Evolutionary conservation across 176 grass and related monocot species (phyloP).

Genomic region (Phoenix roebelenii): DNA sequence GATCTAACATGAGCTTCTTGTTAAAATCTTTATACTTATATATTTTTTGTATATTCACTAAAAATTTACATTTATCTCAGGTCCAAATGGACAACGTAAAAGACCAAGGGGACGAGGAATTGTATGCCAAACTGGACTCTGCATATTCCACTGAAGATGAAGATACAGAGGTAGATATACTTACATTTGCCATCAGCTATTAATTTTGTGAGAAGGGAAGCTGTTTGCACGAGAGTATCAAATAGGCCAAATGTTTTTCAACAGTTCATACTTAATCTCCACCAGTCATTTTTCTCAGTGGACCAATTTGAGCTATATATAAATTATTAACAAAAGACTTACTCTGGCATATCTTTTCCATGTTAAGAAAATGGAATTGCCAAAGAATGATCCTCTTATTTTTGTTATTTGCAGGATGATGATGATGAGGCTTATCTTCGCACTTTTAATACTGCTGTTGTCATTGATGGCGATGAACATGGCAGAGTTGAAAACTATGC

Average conservation of each 20-base stretch:
- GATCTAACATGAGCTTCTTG: too few relatives aligned
- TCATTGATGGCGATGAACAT: conserved; percentile 16
- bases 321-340: too few relatives aligned
- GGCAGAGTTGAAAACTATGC: neutral
- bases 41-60: neutral
- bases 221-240: neutral
- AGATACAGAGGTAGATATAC: conserved; percentile 44
- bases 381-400: neutral
- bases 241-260: too few relatives aligned
- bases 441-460: conserved; percentile 18
- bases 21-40: neutral
- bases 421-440: conserved; percentile 39
- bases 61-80: conserved; percentile 27
- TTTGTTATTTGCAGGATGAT: conserved; percentile 26
- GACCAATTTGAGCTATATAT: too few relatives aligned
- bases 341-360: too few relatives aligned
- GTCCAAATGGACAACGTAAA: conserved; percentile 56
- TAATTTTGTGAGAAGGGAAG: neutral
- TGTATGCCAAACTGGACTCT: conserved; percentile 61
- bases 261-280: too few relatives aligned
- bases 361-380: neutral
- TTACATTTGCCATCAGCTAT: neutral
- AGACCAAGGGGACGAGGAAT: conserved; percentile 53
- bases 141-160: conserved; percentile 75
- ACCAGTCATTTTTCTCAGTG: too few relatives aligned